Evolutionary conservation across 345 rosid species (phyloP), one percentile per base, ranked within the genome.

Genomic region (Corymbia maculata): DNA sequence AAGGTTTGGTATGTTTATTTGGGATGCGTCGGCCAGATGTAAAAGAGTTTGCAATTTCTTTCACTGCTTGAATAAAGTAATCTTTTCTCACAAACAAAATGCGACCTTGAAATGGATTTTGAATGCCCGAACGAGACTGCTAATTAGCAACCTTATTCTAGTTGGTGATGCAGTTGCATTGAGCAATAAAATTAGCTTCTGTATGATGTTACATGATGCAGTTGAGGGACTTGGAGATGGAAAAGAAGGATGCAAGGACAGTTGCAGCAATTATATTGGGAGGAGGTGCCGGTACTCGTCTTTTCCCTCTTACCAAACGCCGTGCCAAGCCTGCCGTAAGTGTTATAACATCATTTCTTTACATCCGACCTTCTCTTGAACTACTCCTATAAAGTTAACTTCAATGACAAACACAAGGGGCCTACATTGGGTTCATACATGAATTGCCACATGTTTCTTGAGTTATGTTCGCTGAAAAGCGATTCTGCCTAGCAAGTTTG

Each of bases 201-300:
- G 13, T 3, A 36, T 61, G 53, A 16, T 61, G 70, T 51, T 36
- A 30, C 52, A 89, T 52, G 50, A 52, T 93, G 93, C 88, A 96
- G 99, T 89, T 95, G 88, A 94, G 95, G 89, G 97, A 97, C 88
- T 79, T 89, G 64, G 97, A 94, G 88, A 87, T 93, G 92, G 98
- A 95, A 86, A 97, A 86, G 91, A 90, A 93, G 86, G 95, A 96
- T 64, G 55, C 98, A 22, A 92, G 95, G 84, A 96, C 99, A 2
- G 99, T 96, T 24, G 99, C 91, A 82, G 97, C 99, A 6, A 84
- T 96, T 49, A 94, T 97, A 90, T 94, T 97, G 68, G 99, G 99
- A 88, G 99, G 99, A 89, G 99, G 99, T 88, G 99, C 99, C 26
- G 99, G 99, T n/a, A 96, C 99, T 89, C 96, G 99, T n/a, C 98